phyloP scores from a whole-genome alignment of 2,329 filamentous ascomycete species.

The Trichoderma brevicompactum region DNA sequence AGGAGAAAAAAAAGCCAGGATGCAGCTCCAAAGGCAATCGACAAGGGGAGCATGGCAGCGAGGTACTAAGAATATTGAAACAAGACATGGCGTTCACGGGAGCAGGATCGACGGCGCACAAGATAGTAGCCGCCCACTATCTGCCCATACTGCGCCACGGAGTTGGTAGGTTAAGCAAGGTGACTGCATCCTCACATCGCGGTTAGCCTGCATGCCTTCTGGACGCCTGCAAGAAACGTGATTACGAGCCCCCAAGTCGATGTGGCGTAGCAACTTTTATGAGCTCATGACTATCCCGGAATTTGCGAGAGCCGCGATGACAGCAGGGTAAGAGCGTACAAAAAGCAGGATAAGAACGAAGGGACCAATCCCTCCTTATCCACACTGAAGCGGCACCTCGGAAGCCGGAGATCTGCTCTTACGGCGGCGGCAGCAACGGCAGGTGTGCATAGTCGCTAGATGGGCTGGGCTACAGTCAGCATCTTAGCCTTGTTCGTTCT shows the following conservation, averaged over 20 bases:
- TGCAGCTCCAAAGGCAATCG: no score
- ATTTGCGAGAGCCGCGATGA: neutral
- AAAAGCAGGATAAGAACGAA: neutral
- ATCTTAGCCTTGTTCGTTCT: conserved; percentile 1
- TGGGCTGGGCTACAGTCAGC: neutral
- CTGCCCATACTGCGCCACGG: neutral
- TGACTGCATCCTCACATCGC: neutral
- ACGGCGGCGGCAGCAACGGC: neutral
- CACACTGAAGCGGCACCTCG: conserved; percentile 11
- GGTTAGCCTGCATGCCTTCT: conserved; percentile 2
- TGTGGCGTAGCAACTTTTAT: neutral
- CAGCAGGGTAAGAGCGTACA: neutral
- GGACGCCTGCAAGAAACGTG: neutral
- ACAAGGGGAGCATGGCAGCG: no score
- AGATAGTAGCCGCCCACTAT: neutral
- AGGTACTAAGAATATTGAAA: neutral
- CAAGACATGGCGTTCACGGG: neutral
- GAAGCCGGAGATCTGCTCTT: conserved; percentile 15
- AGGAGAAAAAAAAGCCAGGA: no score
- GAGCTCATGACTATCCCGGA: neutral
- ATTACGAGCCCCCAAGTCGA: neutral
- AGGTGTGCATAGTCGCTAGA: conserved; percentile 4
- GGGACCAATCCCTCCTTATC: conserved; percentile 4
- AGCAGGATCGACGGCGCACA: conserved; percentile 1
- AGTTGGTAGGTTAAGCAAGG: neutral